Evolutionary conservation across 352 stramenopile species (phyloP), one percentile per base, ranked within the genome.

Genomic region (Phytophthora citrophthora): DNA sequence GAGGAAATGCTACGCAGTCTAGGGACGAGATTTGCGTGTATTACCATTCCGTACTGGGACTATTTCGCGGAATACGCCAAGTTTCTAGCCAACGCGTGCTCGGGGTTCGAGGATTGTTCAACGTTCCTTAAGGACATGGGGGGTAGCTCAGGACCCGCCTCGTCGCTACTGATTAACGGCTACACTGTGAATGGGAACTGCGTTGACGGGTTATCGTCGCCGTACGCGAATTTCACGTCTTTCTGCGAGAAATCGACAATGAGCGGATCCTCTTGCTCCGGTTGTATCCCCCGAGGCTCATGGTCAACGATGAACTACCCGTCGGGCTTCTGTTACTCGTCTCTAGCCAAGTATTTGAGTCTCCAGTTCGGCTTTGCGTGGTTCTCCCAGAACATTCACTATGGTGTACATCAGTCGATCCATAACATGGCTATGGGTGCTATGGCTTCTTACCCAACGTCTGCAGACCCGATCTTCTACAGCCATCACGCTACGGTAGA

Each of bases 401-500:
- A 79, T 39, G 69, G 68, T 15, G 48, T 86, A 13, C 83, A 91
- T 55, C 83, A 90, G 39, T 77, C 77, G n/a, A 85, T 94, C 40
- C 85, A 94, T 65, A 89, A 83, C 49, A 60, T 71, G 16, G 68
- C 80, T 2, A 65, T 74, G 34, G 68, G 70, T 4, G 71, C 75
- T 4, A 85, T 94, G 69, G 72, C 59, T 12, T 80, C 70, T 15
- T 80, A 73, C n/a, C 61, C 62, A 4, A 76, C 76, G 8, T 60
- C 79, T 5, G 81, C 78, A 29, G 86, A 94, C 31, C 82, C 84
- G 9, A 81, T 93, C 45, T 94, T 89, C 69, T 93, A 83, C 72
- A 81, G 68, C 50, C 82, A 90, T 47, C 86, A 92, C 27, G 55
- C 82, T 2, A 91, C 75, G 7, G 64, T 83, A 4, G 82, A 90